Base-by-base conservation (phyloP, 1,139 yeast genomes). In the Chernovozyma sophiae-reginae region DNA sequence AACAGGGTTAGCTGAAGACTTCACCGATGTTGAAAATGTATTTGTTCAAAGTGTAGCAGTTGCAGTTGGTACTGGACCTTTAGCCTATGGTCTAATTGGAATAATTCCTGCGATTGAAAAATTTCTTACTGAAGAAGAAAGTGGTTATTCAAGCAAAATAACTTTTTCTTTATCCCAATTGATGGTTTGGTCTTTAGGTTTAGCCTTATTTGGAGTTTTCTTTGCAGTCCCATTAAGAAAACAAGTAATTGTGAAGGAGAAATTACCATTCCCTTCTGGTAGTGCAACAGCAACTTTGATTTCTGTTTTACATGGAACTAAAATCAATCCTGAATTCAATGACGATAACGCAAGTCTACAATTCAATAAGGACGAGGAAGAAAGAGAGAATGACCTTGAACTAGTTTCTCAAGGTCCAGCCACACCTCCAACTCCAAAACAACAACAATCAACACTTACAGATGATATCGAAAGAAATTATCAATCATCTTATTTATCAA, bases 81-180 rank as follows among this genome's bases (percentile, higher is more conserved):
- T 92, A 46, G 95, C 97, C 0, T 90, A 84, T 58, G 97, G 97
- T 0, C 74, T 92, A 41, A 94, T 92, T 15, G 98, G 98, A 1
- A 90, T 94, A n/a, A 75, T 92, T 1, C 98, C 98, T 0, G 97
- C 98, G 0, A 82, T 92, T 39, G 97, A 92, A 53, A 87, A 89
- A 60, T 81, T 90, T 49, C 60, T 92, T 44, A 79, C 86, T 2
- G 65, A 72, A 0, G 87, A 80, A 31, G 97, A 90, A 53, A 80
- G 86, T 30, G 96, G 96, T 2, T 58, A 70, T 2, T 71, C 72
- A 1, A 47, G 62, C 23, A 60, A 58, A 4, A 52, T 76, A 29
- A 52, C 58, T 8, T 68, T 78, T 39, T 44, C 59, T 5, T 46
- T 72, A 3, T 39, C 52, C 32, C 82, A 87, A 45, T 62, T 92